These are phyloP conservation scores for Zygosaccharomyces bisporus DNA, from an alignment of 805 yeast species.

Conservation along the genomic window DNA sequence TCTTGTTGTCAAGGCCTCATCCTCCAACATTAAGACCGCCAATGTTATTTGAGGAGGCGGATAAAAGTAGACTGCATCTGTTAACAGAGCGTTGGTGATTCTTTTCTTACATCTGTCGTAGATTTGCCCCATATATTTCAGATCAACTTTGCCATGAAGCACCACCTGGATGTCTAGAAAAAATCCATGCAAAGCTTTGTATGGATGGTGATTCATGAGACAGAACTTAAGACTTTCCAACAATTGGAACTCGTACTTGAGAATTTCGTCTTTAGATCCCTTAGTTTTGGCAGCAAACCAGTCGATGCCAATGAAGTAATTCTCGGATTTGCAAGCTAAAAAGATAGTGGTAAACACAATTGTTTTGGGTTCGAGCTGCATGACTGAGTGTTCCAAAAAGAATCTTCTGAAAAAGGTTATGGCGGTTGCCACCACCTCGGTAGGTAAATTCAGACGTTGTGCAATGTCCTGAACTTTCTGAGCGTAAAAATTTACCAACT, in stretches of 20 bases:
- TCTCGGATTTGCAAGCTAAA: constrained; percentile 89
- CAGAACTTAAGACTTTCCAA: constrained; percentile 75
- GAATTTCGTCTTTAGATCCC: constrained; percentile 60
- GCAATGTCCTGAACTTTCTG: constrained; percentile 69
- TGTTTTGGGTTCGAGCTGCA: constrained; percentile 84
- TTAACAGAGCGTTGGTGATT: constrained; percentile 63
- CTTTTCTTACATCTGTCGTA: constrained; percentile 68
- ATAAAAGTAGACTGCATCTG: constrained; percentile 72
- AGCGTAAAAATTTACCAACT: constrained; percentile 66
- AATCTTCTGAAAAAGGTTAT: constrained; percentile 76
- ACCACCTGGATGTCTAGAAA: constrained; percentile 79
- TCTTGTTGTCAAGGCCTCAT: constrained; percentile 57
- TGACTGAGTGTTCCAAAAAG: constrained; percentile 72
- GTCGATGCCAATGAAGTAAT: constrained; percentile 80
- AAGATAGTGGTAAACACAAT: constrained; percentile 79
- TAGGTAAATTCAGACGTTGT: constrained; percentile 71
- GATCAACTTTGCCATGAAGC: constrained; percentile 44
- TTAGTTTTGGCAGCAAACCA: constrained; percentile 71
- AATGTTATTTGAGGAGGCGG: constrained; percentile 96
- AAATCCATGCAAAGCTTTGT: constrained; percentile 88
- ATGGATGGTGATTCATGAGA: constrained; percentile 82
- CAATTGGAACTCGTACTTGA: constrained; percentile 75
- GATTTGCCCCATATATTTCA: constrained; percentile 57
- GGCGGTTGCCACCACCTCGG: constrained; percentile 87
- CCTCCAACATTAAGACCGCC: constrained; percentile 70